A percentile compares a stretch with the other conserved stretches of the same genome.
Evolutionary conservation across 805 yeast species (phyloP).

Genomic region (Candida silvicultrix): DNA sequence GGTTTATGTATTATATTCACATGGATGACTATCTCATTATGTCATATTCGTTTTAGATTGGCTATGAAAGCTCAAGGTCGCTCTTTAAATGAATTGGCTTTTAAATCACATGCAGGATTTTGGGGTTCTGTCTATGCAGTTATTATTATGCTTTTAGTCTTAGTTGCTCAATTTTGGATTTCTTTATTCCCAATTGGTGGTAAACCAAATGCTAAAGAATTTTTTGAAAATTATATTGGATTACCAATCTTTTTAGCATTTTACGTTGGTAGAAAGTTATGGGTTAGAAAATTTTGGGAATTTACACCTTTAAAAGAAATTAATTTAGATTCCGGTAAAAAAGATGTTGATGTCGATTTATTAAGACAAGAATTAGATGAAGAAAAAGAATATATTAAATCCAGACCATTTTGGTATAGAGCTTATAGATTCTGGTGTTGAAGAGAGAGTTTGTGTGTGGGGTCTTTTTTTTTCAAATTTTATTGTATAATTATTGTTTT

Average conservation of each 20-base stretch:
- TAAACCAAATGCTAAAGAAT: conserved; percentile 25
- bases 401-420: conserved; percentile 19
- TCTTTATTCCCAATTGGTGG: conserved; percentile 39
- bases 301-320: conserved; percentile 41
- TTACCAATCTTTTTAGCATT: conserved; percentile 32
- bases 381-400: conserved; percentile 34
- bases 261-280: conserved; percentile 36
- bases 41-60: conserved; percentile 39
- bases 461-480: too few relatives aligned
- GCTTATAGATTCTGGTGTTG: conserved; percentile 50
- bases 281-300: conserved; percentile 34
- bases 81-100: conserved; percentile 33
- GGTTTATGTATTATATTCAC: conserved; percentile 44
- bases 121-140: conserved; percentile 36
- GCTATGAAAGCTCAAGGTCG: conserved; percentile 39
- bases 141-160: conserved; percentile 28
- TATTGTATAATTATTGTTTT: too few relatives aligned
- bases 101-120: conserved; percentile 35
- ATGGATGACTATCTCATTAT: conserved; percentile 40
- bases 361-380: conserved; percentile 51
- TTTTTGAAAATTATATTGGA: conserved; percentile 37
- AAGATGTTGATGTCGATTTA: conserved; percentile 51
- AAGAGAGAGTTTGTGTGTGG: too few relatives aligned
- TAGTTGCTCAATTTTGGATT: conserved; percentile 42
- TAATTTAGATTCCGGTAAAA: conserved; percentile 60